Percentiles rank a stretch among this genome's conserved stretches.
Conservation (phyloP, 2,329 filamentous ascomycete species). For the Cytospora paraplurivora region DNA sequence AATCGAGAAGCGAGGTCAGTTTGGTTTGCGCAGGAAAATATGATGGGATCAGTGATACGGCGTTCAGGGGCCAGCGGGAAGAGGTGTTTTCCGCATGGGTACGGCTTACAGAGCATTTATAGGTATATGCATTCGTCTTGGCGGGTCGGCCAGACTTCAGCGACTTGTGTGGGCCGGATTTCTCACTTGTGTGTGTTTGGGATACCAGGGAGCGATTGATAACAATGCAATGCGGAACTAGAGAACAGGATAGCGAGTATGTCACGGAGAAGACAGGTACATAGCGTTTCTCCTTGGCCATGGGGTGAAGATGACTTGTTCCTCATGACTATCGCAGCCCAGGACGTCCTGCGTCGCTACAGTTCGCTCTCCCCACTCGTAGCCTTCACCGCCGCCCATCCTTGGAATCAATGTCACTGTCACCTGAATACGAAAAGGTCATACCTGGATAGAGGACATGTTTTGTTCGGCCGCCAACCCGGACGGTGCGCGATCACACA, state of each 20-base stretch:
- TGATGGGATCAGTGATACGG: conserved; percentile 8
- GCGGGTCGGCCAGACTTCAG: conserved; percentile 9
- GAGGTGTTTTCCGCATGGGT: background rate
- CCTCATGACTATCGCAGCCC: background rate
- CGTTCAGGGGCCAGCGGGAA: conserved; percentile 10
- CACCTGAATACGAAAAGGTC: too few species aligned
- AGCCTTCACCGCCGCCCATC: too few species aligned
- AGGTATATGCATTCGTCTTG: background rate
- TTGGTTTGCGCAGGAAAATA: background rate
- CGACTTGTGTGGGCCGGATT: conserved; percentile 4
- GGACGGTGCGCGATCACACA: too few species aligned
- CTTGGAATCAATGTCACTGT: too few species aligned
- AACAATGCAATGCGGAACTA: background rate
- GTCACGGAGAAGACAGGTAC: background rate
- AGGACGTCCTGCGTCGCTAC: background rate
- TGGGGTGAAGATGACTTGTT: background rate
- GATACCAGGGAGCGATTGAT: conserved; percentile 22
- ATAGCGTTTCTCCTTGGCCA: background rate
- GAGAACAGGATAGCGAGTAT: conserved; percentile 5
- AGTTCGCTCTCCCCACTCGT: background rate
- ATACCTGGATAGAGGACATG: too few species aligned
- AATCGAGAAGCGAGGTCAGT: background rate
- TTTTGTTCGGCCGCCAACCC: too few species aligned
- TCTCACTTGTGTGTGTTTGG: conserved; percentile 13
- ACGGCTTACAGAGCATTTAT: conserved; percentile 4